These are phyloP conservation scores for Teratosphaeria epicoccoides DNA, from an alignment of 2,329 filamentous ascomycete genomes.

Conservation along the genomic window DNA sequence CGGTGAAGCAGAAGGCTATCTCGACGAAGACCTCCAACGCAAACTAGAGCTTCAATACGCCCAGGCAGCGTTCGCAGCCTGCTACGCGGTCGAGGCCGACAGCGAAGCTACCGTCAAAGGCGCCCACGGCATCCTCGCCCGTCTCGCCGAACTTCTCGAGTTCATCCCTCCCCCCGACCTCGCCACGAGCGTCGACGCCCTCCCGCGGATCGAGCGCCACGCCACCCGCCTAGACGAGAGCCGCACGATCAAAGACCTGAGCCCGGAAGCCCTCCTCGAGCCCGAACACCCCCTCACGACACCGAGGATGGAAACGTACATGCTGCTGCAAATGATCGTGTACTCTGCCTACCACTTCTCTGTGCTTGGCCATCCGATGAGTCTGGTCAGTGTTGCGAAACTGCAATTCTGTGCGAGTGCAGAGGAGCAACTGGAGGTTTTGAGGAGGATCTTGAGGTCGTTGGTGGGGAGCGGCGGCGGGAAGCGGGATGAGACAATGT, in stretches of 20 bases:
- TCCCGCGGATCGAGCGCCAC: constrained; percentile 33
- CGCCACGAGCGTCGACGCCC: constrained; percentile 29
- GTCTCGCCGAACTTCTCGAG: constrained; percentile 50
- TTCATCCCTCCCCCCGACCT: constrained; percentile 46
- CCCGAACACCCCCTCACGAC: constrained; percentile 55
- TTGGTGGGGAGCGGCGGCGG: constrained; percentile 37
- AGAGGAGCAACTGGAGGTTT: constrained; percentile 52
- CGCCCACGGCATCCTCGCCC: constrained; percentile 50
- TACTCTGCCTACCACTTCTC: constrained; percentile 37
- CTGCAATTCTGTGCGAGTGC: constrained; percentile 53
- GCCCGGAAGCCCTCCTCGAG: constrained; percentile 41
- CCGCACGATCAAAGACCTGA: constrained; percentile 22
- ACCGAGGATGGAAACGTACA: constrained; percentile 45
- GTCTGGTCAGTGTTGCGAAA: constrained; percentile 40
- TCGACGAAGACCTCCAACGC: constrained; percentile 50
- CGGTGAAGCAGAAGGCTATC: constrained; percentile 40
- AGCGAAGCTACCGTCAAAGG: constrained; percentile 48
- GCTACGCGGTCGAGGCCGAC: constrained; percentile 55
- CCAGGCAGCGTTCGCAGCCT: constrained; percentile 55
- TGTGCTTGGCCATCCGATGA: constrained; percentile 31
- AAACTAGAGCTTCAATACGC: constrained; percentile 56
- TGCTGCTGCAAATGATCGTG: constrained; percentile 53
- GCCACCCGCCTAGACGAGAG: constrained; percentile 25
- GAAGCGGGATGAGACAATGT: constrained; percentile 48
- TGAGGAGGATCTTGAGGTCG: constrained; percentile 48